A percentile compares a stretch with the other conserved stretches of the same genome.
phyloP scores from a whole-genome alignment of 495 filamentous ascomycete genomes.

The Pseudoneurospora amorphoporcata region DNA sequence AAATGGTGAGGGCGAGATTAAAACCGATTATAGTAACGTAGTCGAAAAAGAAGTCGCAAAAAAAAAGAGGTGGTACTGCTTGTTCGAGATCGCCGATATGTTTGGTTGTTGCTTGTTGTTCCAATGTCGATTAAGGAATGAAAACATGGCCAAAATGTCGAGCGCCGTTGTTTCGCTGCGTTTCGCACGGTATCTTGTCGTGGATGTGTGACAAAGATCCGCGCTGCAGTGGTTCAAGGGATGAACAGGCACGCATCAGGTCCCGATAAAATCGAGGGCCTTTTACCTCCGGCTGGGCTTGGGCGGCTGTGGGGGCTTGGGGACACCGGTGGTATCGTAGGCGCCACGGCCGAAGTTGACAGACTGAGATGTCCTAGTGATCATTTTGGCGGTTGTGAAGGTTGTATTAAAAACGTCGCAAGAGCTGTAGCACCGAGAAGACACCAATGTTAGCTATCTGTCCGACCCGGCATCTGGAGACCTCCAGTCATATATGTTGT shows the following conservation, averaged over 20 bases:
- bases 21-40: constrained; percentile 12
- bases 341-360: constrained; percentile 47
- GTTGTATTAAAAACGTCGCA: constrained; percentile 4
- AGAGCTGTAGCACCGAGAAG: constrained; percentile 1
- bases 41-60: constrained; percentile 1
- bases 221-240: constrained; percentile 8
- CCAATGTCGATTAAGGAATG: neutral
- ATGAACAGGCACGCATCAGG: constrained; percentile 5
- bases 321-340: constrained; percentile 46
- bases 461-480: neutral
- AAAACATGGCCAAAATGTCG: neutral
- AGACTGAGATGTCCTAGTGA: constrained; percentile 32
- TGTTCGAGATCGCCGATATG: neutral
- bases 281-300: constrained; percentile 36
- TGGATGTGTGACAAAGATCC: constrained; percentile 3
- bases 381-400: constrained; percentile 28
- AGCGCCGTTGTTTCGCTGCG: neutral
- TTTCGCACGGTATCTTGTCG: neutral
- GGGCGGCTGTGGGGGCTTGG: constrained; percentile 41
- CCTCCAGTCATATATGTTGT: neutral
- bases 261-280: neutral
- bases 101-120: neutral
- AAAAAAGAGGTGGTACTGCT: neutral
- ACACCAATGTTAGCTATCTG: constrained; percentile 15
- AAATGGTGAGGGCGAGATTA: constrained; percentile 21